Evolutionary conservation across 2,329 filamentous ascomycete genomes (phyloP).

Genomic region (Aaosphaeria arxii): DNA sequence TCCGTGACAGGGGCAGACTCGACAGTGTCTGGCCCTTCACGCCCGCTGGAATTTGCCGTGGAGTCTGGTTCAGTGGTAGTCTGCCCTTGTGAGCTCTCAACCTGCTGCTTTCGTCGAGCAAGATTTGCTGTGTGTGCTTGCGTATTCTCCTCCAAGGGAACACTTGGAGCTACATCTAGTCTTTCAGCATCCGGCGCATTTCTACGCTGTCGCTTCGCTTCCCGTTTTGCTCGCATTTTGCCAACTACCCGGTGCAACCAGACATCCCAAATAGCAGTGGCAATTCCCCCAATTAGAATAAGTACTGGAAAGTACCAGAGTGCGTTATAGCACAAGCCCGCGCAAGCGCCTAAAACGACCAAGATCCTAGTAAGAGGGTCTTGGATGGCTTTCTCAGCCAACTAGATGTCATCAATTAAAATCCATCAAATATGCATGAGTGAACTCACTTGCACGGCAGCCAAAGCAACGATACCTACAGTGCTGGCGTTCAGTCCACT

Average conservation of each 20-base stretch:
- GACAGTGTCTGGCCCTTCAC: background rate
- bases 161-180: background rate
- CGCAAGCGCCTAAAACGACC: constrained; percentile 61
- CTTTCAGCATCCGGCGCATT: background rate
- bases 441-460: constrained; percentile 54
- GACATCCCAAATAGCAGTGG: constrained; percentile 56
- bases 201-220: constrained; percentile 6
- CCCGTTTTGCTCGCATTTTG: constrained; percentile 21
- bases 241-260: constrained; percentile 47
- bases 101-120: background rate
- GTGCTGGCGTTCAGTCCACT: constrained; percentile 71
- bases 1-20: background rate
- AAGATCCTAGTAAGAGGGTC: constrained; percentile 62
- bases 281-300: constrained; percentile 55
- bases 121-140: background rate
- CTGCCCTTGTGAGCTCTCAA: background rate
- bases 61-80: background rate
- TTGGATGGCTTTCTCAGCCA: constrained; percentile 65
- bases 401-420: constrained; percentile 32
- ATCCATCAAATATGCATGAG: background rate
- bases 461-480: constrained; percentile 68
- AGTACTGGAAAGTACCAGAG: constrained; percentile 73
- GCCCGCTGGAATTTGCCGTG: background rate
- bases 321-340: constrained; percentile 67
- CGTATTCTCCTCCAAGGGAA: background rate